Percentiles rank a stretch among this genome's conserved stretches.
phyloP scores from a whole-genome alignment of 495 filamentous ascomycete species.

The Amorphotheca resinae region DNA sequence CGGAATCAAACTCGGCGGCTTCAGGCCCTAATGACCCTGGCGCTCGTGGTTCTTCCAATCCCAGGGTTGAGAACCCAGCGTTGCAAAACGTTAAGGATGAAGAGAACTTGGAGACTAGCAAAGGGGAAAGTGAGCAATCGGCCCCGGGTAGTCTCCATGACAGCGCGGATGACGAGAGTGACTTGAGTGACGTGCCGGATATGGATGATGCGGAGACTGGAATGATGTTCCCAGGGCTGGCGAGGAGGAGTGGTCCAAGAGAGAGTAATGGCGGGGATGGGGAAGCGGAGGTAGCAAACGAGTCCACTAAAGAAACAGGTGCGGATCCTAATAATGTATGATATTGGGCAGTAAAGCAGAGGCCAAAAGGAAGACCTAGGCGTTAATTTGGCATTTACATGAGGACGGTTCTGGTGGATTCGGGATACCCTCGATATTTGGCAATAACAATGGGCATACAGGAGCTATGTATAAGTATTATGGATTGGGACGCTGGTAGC shows the following conservation, averaged over 20 bases:
- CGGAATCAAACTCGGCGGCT: constrained; percentile 20
- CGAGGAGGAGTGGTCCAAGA: constrained; percentile 8
- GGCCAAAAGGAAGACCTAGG: background rate
- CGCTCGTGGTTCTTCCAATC: constrained; percentile 1
- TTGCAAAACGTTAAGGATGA: constrained; percentile 18
- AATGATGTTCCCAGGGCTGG: constrained; percentile 25
- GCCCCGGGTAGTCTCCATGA: constrained; percentile 54
- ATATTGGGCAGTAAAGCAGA: background rate
- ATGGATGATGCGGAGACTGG: constrained; percentile 24
- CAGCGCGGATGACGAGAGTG: constrained; percentile 70
- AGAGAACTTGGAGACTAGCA: constrained; percentile 15
- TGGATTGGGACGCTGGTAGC: too few relatives aligned
- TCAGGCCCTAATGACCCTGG: constrained; percentile 9
- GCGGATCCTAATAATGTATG: background rate
- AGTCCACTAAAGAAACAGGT: background rate
- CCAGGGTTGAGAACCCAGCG: background rate
- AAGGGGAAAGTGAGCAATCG: constrained; percentile 25
- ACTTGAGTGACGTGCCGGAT: constrained; percentile 56
- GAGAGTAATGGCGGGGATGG: background rate
- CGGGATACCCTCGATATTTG: too few relatives aligned
- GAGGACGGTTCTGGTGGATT: too few relatives aligned
- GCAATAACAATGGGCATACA: too few relatives aligned
- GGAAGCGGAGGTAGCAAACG: background rate
- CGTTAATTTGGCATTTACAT: background rate
- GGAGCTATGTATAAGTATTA: too few relatives aligned